These are phyloP conservation scores for Aspergillus fumigatiaffinis DNA, from an alignment of 2,329 filamentous ascomycete species.

Conservation along the genomic window DNA sequence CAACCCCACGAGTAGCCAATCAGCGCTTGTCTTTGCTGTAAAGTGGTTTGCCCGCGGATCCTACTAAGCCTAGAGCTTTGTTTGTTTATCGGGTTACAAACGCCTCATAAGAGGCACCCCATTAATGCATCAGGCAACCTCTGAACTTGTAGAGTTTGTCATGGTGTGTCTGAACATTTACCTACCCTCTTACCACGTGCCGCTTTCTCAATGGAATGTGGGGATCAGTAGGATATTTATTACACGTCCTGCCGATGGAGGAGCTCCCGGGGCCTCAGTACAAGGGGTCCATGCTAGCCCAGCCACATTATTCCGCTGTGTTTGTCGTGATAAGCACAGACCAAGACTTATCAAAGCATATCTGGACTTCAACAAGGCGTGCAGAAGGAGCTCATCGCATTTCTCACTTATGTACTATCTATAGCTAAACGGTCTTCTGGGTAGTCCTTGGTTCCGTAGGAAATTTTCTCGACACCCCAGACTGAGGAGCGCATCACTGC, in stretches of 20 bases:
- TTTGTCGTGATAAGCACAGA: background rate
- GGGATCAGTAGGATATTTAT: background rate
- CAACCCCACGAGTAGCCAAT: conserved; percentile 5
- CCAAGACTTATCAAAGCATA: background rate
- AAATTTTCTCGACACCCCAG: background rate
- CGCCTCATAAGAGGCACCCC: background rate
- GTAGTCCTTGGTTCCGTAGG: background rate
- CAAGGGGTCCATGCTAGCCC: too few relatives aligned
- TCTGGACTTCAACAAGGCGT: background rate
- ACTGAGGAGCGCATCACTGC: background rate
- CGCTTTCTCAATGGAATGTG: background rate
- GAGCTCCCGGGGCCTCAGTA: background rate
- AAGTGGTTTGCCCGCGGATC: background rate
- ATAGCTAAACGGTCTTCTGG: background rate
- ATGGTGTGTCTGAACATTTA: background rate
- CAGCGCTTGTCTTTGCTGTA: background rate
- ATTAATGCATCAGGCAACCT: background rate
- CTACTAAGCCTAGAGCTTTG: background rate
- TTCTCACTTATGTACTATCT: too few relatives aligned
- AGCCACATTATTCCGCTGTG: too few relatives aligned
- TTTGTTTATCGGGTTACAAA: background rate
- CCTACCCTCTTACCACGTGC: background rate
- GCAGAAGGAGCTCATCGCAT: background rate
- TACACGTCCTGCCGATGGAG: background rate
- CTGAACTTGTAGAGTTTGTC: background rate